These are phyloP conservation scores for Naganishia friedmannii DNA, from an alignment of 768 basidiomycete species.

Conservation along the genomic window DNA sequence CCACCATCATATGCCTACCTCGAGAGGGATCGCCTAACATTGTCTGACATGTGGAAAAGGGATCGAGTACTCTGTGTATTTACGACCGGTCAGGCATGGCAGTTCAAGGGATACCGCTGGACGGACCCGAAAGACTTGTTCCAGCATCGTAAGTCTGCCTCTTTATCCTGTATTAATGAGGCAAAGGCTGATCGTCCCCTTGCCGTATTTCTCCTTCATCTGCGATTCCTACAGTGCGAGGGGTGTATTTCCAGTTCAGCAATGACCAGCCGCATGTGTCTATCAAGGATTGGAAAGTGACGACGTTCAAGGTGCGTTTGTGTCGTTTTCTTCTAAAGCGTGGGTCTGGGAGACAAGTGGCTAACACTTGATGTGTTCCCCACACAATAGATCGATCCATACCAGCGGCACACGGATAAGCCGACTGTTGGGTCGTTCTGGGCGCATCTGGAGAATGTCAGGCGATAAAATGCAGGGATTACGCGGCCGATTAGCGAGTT, in stretches of 20 bases:
- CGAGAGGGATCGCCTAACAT: background rate
- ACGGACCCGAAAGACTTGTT: conserved; percentile 85
- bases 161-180: background rate
- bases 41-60: conserved; percentile 42
- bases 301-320: conserved; percentile 73
- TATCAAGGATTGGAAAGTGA: conserved; percentile 96
- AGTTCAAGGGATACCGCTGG: conserved; percentile 97
- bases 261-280: conserved; percentile 84
- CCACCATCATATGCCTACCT: background rate
- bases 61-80: conserved; percentile 95
- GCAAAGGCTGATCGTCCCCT: too few species aligned
- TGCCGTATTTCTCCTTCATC: too few species aligned
- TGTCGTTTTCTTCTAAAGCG: background rate
- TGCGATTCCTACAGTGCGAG: conserved; percentile 66
- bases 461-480: background rate
- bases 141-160: conserved; percentile 69
- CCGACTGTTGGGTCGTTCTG: conserved; percentile 93
- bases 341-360: background rate
- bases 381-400: conserved; percentile 71
- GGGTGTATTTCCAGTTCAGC: conserved; percentile 89
- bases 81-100: conserved; percentile 98
- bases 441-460: conserved; percentile 55
- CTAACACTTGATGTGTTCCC: background rate
- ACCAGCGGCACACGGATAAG: conserved; percentile 87
- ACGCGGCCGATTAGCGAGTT: background rate